Percentiles rank a stretch among this genome's conserved stretches.
Evolutionary conservation across 495 filamentous ascomycete species (phyloP).

Genomic region (Rusavskia elegans): DNA sequence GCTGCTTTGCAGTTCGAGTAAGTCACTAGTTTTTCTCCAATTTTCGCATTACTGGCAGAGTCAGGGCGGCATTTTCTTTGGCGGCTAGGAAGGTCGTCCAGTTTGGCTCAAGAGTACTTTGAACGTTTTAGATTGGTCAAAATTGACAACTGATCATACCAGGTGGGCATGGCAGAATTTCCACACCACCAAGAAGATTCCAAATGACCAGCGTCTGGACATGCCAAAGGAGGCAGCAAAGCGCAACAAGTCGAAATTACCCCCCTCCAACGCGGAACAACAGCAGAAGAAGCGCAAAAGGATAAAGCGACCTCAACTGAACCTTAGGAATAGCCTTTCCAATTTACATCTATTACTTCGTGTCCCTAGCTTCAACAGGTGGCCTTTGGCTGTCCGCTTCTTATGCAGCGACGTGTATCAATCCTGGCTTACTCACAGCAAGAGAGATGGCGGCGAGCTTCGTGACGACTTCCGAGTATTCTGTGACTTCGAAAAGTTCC

Average conservation of each 20-base stretch:
- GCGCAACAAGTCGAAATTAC: too few species aligned
- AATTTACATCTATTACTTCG: constrained; percentile 68
- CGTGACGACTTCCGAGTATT: constrained; percentile 35
- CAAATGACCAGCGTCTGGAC: constrained; percentile 33
- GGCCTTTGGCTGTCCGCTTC: constrained; percentile 75
- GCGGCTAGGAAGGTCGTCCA: too few species aligned
- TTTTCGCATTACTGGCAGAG: not conserved
- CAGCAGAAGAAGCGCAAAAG: constrained; percentile 9
- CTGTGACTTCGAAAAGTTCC: constrained; percentile 30
- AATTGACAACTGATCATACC: not conserved
- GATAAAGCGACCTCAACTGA: constrained; percentile 36
- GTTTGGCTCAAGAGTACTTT: too few species aligned
- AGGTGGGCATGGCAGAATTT: constrained; percentile 92
- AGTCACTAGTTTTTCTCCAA: constrained; percentile 15
- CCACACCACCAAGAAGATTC: constrained; percentile 57
- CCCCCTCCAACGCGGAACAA: constrained; percentile 14
- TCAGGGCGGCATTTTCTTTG: too few species aligned
- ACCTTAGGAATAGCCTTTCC: constrained; percentile 44
- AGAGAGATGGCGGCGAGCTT: constrained; percentile 29
- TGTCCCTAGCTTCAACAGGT: constrained; percentile 56
- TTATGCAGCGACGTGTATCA: constrained; percentile 53
- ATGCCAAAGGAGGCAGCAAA: constrained; percentile 15
- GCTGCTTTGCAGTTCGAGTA: constrained; percentile 94
- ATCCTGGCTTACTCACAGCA: constrained; percentile 48
- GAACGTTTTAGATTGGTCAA: not conserved